Base-by-base conservation (phyloP, 331 rosid species). In the Prunus yedoensis region DNA sequence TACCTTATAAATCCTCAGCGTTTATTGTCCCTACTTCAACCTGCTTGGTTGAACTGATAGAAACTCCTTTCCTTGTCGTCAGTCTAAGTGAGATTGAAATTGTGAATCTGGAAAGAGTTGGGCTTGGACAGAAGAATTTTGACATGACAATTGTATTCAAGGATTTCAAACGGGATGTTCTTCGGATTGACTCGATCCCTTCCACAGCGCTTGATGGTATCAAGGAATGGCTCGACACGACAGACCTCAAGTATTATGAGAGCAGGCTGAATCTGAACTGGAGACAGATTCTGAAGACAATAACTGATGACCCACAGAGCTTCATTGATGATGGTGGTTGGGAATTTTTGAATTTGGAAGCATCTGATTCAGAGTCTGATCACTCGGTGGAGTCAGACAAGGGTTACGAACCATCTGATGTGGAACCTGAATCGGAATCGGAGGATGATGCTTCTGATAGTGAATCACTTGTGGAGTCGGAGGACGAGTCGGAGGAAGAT, bases 121-220 rank as follows among this genome's bases (percentile, higher is more conserved):
- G 89, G 69, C 86, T 86, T 68, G 89, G 89, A 54, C 89, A 86
- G 81, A 86, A 86, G 85, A 86, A 86, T 79, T 86, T 86, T 59
- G 89, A 86, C 73, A 66, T 86, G 85, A 78, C 89, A 3, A 60
- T 86, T 77, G 85, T 86, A 14, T 86, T 86, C 76, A 86, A 86
- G 81, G 89, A 86, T 77, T 86, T 86, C 61, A 86, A 83, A 76
- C 62, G 73, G 28, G 89, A 86, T n/a, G 89, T 86, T 47, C 87
- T 86, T 68, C 77, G 89, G 38, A 86, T 86, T 25, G 89, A 86
- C 49, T 86, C 89, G 4, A 83, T 86, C 71, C 89, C 89, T 45
- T 80, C 85, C 1, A 86, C 89, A 25, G 58, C 89, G n/a, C 89
- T 86, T 43, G 89, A 86, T 75, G 86, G 89, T 59, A 78, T 86